phyloP scores from a whole-genome alignment of 108 stramenopile genomes.

The Cylindrotheca closterium region DNA sequence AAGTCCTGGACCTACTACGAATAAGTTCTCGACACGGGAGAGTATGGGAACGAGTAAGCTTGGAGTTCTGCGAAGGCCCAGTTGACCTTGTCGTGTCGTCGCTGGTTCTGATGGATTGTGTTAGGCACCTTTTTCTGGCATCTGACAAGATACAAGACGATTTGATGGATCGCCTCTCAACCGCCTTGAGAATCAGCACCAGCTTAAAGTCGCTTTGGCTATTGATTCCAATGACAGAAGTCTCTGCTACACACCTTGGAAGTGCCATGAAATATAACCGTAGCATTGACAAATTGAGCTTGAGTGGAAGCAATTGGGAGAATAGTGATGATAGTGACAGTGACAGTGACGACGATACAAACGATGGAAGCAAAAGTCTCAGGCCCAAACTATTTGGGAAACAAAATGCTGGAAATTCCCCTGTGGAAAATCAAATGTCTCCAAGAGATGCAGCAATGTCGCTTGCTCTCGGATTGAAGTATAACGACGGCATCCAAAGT shows the following conservation, averaged over 20 bases:
- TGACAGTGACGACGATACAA: constrained; percentile 3
- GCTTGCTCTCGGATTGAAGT: constrained; percentile 6
- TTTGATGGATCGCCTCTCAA: constrained; percentile 8
- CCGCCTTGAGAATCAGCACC: constrained; percentile 10
- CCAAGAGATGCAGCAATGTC: background rate
- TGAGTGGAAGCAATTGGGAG: constrained; percentile 23
- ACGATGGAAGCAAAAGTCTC: background rate
- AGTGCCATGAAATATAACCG: constrained; percentile 7
- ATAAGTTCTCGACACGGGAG: background rate
- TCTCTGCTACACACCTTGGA: constrained; percentile 2
- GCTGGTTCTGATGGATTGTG: constrained; percentile 6
- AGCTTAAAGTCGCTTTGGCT: constrained; percentile 20
- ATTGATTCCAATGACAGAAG: constrained; percentile 12
- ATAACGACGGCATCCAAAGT: constrained; percentile 9
- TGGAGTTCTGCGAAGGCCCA: constrained; percentile 24
- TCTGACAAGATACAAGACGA: constrained; percentile 4
- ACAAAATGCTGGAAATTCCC: background rate
- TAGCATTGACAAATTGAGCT: constrained; percentile 10
- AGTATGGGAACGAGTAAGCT: constrained; percentile 12
- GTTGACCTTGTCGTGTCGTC: constrained; percentile 16
- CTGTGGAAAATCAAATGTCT: background rate
- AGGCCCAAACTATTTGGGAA: background rate
- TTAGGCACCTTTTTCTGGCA: constrained; percentile 22
- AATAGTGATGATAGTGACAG: constrained; percentile 4
- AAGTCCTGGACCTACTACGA: constrained; percentile 6